phyloP scores from a whole-genome alignment of 331 rosid genomes.

The Spiraea crenata region DNA sequence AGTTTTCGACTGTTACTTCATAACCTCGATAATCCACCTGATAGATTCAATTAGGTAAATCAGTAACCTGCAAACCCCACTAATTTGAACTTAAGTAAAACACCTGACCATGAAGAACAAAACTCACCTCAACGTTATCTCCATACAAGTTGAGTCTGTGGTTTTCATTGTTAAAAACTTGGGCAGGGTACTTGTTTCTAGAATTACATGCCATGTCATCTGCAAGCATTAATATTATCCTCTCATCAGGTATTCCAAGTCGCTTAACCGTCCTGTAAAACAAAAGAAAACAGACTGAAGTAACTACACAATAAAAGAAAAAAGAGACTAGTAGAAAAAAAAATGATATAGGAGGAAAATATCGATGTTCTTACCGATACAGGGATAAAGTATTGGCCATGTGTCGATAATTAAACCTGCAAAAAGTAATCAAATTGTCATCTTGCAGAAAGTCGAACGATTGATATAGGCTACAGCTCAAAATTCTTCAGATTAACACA shows the following conservation, averaged over 20 bases:
- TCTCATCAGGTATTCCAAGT: conserved; percentile 95
- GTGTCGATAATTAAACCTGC: conserved; percentile 95
- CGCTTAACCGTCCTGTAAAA: conserved; percentile 85
- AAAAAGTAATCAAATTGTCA: conserved; percentile 20
- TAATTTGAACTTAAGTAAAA: not conserved
- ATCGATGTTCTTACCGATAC: conserved; percentile 51
- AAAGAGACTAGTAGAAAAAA: not conserved
- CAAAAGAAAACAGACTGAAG: conserved; percentile 24
- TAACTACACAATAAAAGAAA: conserved; percentile 6
- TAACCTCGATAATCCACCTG: conserved; percentile 99
- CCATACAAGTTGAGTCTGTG: conserved; percentile 91
- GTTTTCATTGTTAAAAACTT: conserved; percentile 93
- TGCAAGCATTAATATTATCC: conserved; percentile 97
- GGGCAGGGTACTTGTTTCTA: conserved; percentile 90
- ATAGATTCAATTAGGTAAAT: conserved; percentile 29
- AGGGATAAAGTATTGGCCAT: conserved; percentile 95
- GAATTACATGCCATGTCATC: conserved; percentile 99
- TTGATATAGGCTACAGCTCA: not conserved
- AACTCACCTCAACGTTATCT: conserved; percentile 88
- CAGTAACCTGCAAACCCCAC: conserved; percentile 10
- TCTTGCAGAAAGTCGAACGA: not conserved
- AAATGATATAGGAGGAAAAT: conserved; percentile 5
- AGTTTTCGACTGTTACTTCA: conserved; percentile 86
- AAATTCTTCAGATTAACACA: not conserved
- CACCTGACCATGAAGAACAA: conserved; percentile 5